These are phyloP conservation scores for Pseudohalonectria lignicola DNA, from an alignment of 2,329 filamentous ascomycete genomes.

Conservation along the genomic window DNA sequence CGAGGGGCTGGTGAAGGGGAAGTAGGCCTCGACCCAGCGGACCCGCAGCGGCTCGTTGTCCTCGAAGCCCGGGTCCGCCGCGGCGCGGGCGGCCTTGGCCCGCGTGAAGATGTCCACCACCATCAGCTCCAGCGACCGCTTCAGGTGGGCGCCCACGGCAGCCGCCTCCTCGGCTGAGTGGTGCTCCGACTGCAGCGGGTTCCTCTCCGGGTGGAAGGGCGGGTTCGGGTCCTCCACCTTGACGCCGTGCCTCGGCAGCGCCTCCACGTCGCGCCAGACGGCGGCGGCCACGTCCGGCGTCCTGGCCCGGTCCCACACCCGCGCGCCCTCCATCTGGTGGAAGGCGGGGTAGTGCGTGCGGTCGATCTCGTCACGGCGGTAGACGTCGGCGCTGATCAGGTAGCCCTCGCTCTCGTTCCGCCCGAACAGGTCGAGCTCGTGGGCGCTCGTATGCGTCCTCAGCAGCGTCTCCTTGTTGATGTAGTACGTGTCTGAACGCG, in stretches of 20 bases:
- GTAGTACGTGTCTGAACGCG: constrained; percentile 89
- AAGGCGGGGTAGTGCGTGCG: constrained; percentile 93
- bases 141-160: constrained; percentile 75
- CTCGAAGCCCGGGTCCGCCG: constrained; percentile 31
- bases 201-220: constrained; percentile 63
- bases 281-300: constrained; percentile 51
- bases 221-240: constrained; percentile 78
- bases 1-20: constrained; percentile 90
- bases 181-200: constrained; percentile 65
- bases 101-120: constrained; percentile 80
- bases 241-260: constrained; percentile 62
- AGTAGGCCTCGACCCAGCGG: constrained; percentile 94
- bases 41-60: constrained; percentile 72
- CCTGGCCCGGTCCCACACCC: constrained; percentile 69
- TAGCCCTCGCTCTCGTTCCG: constrained; percentile 66
- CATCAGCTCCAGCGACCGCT: constrained; percentile 79
- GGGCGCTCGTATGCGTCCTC: constrained; percentile 88
- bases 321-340: constrained; percentile 96
- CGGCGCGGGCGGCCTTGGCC: constrained; percentile 51
- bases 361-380: constrained; percentile 89
- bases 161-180: constrained; percentile 70
- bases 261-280: constrained; percentile 59
- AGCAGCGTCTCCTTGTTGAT: constrained; percentile 75
- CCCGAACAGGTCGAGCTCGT: constrained; percentile 75
- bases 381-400: constrained; percentile 85